Conservation (phyloP, 2,329 filamentous ascomycete genomes). For the Neophaeococcomyces aloes region DNA sequence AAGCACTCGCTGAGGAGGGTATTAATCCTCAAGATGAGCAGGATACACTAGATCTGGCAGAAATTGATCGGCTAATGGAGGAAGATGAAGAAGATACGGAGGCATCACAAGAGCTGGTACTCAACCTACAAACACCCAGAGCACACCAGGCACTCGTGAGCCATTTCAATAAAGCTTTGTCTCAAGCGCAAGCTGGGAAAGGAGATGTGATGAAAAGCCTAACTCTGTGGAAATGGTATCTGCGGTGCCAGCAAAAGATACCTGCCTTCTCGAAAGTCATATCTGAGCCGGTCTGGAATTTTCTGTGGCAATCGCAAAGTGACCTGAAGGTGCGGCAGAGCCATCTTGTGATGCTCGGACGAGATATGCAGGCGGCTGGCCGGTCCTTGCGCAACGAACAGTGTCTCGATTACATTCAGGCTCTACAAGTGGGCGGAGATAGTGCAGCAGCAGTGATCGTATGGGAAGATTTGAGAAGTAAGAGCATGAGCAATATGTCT, state of each 20-base stretch:
- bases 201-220: conserved; percentile 24
- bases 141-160: conserved; percentile 30
- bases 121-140: conserved; percentile 26
- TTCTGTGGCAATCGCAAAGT: conserved; percentile 53
- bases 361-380: conserved; percentile 55
- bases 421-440: conserved; percentile 54
- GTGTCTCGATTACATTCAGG: conserved; percentile 57
- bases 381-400: conserved; percentile 47
- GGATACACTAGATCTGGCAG: conserved; percentile 31
- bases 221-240: conserved; percentile 41
- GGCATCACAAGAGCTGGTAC: conserved; percentile 20
- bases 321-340: conserved; percentile 43
- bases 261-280: conserved; percentile 44
- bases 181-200: conserved; percentile 24
- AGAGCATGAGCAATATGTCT: not conserved
- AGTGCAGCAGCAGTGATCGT: conserved; percentile 49
- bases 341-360: conserved; percentile 51
- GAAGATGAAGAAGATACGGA: conserved; percentile 13
- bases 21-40: conserved; percentile 24
- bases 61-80: conserved; percentile 29
- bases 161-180: conserved; percentile 32
- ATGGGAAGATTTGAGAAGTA: conserved; percentile 43
- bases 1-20: conserved; percentile 33
- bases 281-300: conserved; percentile 51
- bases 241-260: conserved; percentile 38